Evolutionary conservation across 2,329 filamentous ascomycete genomes (phyloP).

Genomic region (Aspergillus ibericus): DNA sequence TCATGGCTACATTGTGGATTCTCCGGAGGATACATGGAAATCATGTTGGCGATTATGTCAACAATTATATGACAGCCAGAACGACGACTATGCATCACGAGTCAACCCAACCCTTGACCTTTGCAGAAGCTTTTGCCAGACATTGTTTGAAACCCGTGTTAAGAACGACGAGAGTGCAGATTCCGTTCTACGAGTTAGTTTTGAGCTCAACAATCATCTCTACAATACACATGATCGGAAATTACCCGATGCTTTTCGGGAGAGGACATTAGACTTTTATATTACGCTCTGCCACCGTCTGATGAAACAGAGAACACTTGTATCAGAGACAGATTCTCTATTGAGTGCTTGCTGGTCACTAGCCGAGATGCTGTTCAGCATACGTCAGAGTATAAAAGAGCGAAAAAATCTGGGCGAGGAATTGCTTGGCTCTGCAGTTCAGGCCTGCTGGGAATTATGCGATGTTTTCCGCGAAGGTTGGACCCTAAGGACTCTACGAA

Average conservation of each 20-base stretch:
- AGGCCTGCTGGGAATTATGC: conserved; percentile 92
- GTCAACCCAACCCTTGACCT: conserved; percentile 77
- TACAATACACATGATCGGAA: conserved; percentile 88
- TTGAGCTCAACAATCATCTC: conserved; percentile 92
- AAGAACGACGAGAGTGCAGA: conserved; percentile 77
- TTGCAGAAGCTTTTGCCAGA: conserved; percentile 88
- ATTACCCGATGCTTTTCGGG: conserved; percentile 81
- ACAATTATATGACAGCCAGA: conserved; percentile 77
- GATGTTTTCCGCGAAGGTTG: conserved; percentile 91
- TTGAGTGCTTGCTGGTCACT: conserved; percentile 85
- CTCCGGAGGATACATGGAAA: conserved; percentile 87
- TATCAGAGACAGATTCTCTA: conserved; percentile 79
- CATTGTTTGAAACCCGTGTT: conserved; percentile 80
- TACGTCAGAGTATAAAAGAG: conserved; percentile 78
- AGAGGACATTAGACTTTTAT: conserved; percentile 90
- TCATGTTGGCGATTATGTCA: conserved; percentile 93
- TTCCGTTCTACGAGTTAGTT: conserved; percentile 86
- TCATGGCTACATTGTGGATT: conserved; percentile 68
- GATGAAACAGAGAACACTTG: conserved; percentile 87
- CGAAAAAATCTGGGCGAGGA: conserved; percentile 75
- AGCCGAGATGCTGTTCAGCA: conserved; percentile 88
- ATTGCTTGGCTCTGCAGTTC: conserved; percentile 79
- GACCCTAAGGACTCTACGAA: conserved; percentile 71
- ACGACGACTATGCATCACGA: conserved; percentile 67
- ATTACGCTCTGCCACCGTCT: conserved; percentile 88